phyloP scores from a whole-genome alignment of 1,284 basidiomycete species.

The Tylopilus orsonianus region DNA sequence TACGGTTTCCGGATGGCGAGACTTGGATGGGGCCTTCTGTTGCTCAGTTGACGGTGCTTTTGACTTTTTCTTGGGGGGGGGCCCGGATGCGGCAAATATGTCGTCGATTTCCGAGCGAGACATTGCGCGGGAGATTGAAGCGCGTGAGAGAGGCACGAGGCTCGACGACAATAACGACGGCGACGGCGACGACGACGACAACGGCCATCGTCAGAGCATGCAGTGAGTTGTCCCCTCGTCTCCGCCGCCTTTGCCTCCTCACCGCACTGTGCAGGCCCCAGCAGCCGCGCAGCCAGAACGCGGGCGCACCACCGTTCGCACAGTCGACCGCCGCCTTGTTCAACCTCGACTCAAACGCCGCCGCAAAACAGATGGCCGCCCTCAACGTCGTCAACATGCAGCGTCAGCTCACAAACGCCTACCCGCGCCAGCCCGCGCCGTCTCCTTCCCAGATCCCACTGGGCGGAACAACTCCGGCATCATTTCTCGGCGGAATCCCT shows the following conservation, averaged over 20 bases:
- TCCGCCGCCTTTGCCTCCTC: constrained; percentile 1
- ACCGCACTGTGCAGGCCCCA: constrained; percentile 32
- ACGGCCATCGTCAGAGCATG: constrained; percentile 29
- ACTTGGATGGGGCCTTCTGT: constrained; percentile 19
- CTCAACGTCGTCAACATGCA: constrained; percentile 63
- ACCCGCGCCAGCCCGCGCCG: constrained; percentile 44
- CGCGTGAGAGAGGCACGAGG: constrained; percentile 23
- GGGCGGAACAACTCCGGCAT: constrained; percentile 64
- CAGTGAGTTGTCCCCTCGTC: constrained; percentile 32
- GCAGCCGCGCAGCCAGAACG: constrained; percentile 35
- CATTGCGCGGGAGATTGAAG: constrained; percentile 27
- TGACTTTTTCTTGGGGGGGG: constrained; percentile 40
- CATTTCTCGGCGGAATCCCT: constrained; percentile 62
- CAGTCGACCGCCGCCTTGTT: constrained; percentile 34
- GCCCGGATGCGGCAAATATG: constrained; percentile 58
- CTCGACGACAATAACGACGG: constrained; percentile 18
- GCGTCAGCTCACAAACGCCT: constrained; percentile 48
- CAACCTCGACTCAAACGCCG: constrained; percentile 51
- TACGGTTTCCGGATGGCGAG: constrained; percentile 24
- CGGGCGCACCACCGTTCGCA: constrained; percentile 17
- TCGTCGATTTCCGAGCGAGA: constrained; percentile 74
- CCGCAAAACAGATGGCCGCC: constrained; percentile 75
- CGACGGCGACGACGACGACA: too few relatives aligned
- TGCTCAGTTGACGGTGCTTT: constrained; percentile 27
- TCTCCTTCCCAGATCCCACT: constrained; percentile 28